Evolutionary conservation across 2,329 filamentous ascomycete species (phyloP), one percentile per base, ranked within the genome.

Genomic region (Ascosphaera acerosa): DNA sequence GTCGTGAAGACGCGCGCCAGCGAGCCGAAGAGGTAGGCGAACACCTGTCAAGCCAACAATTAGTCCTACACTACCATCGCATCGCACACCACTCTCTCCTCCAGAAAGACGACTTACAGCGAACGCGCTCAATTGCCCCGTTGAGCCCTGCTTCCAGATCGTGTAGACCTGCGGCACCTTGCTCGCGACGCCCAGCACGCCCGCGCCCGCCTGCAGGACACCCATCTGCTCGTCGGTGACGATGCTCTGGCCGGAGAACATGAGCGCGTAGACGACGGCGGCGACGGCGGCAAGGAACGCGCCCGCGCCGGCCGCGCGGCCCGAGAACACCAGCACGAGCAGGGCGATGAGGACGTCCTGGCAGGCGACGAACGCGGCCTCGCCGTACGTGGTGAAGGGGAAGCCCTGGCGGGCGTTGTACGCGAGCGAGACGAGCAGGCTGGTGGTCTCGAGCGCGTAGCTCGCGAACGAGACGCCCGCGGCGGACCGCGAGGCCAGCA

Each of bases 1-100:
- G 89, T 97, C 18, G 87, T 97, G 55, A 92, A 97, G 57, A 97
- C 90, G 48, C 87, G 76, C 16, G 80, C 77, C 35, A 94, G 67
- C 27, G 81, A 91, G 23, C 89, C 87, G 42, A 72, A 62, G 44
- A 97, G 77, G 55, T 91, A 97, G 62, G 92, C 94, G 66, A 97
- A 91, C 42, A 97, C 81, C 82, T 92, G 44, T 5, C 30, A n/a
- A n/a, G n/a, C n/a, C n/a, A n/a, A n/a, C n/a, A 28, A 12, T 35
- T 23, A n/a, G n/a, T n/a, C n/a, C n/a, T n/a, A 34, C 15, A 31
- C 27, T 25, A 40, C 19, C 18, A 33, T 30, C 15, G 5, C n/a
- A 4, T 25, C 14, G 20, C 16, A 18, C 10, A 31, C 25, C 26
- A 7, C 15, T 23, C n/a, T n/a, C 14, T 27, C 32, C 20, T 41